Evolutionary conservation across 495 filamentous ascomycete genomes (phyloP).

Genomic region (Hyaloscypha bicolor): DNA sequence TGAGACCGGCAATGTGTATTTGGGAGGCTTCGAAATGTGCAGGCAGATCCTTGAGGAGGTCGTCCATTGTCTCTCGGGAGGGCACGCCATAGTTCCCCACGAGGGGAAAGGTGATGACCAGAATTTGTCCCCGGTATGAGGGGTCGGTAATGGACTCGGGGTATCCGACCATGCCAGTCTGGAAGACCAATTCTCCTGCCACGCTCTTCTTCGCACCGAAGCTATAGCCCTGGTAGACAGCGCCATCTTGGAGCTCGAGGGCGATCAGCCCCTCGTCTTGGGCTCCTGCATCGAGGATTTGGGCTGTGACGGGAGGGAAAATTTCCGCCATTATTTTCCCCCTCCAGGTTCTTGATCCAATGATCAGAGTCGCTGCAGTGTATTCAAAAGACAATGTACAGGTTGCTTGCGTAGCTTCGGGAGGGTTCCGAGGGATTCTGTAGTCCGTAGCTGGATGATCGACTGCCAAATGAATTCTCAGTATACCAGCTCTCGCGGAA

Average conservation of each 20-base stretch:
- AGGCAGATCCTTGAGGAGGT: conserved; percentile 78
- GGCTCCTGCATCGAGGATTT: conserved; percentile 39
- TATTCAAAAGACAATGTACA: neutral
- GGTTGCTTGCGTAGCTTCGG: neutral
- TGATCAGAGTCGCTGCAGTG: too few relatives aligned
- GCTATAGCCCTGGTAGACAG: conserved; percentile 87
- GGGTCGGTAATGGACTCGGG: conserved; percentile 94
- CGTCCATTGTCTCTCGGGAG: conserved; percentile 76
- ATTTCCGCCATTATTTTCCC: conserved; percentile 41
- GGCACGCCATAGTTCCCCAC: conserved; percentile 96
- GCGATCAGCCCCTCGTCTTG: conserved; percentile 63
- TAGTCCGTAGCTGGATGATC: too few relatives aligned
- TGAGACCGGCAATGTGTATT: conserved; percentile 90
- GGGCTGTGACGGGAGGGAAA: conserved; percentile 57
- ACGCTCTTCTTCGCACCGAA: conserved; percentile 92
- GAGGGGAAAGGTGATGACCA: conserved; percentile 88
- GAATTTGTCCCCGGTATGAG: conserved; percentile 89
- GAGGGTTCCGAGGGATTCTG: too few relatives aligned
- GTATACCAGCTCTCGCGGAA: too few relatives aligned
- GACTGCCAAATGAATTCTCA: too few relatives aligned
- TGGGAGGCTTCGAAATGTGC: conserved; percentile 88
- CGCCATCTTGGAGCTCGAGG: conserved; percentile 90
- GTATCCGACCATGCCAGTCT: conserved; percentile 99
- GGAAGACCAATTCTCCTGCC: conserved; percentile 96
- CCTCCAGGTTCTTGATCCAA: too few relatives aligned